A percentile compares a stretch with the other conserved stretches of the same genome.
Evolutionary conservation across 331 rosid genomes (phyloP).

Genomic region (Phaseolus coccineus): DNA sequence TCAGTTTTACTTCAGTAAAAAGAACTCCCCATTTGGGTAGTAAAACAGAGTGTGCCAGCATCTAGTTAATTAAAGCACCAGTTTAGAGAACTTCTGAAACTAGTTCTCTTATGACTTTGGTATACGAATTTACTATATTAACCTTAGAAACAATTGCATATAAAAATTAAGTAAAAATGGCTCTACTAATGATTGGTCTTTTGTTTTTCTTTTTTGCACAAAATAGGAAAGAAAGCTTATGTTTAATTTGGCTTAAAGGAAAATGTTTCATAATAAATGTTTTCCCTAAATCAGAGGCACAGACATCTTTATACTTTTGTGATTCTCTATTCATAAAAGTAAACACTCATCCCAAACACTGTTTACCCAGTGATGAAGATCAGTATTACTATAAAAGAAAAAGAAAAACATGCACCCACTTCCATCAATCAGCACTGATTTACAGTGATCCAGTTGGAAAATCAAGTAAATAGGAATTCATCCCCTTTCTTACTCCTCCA

Average conservation of each 20-base stretch:
- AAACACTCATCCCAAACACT: not conserved
- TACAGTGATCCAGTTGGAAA: not conserved
- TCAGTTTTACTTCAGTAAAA: constrained; percentile 22
- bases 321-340: not conserved
- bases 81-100: constrained; percentile 19
- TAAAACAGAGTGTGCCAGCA: constrained; percentile 1
- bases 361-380: not conserved
- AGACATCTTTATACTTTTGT: not conserved
- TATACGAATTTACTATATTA: constrained; percentile 25
- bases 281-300: constrained; percentile 7
- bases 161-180: not conserved
- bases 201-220: not conserved
- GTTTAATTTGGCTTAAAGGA: constrained; percentile 4
- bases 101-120: constrained; percentile 15
- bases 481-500: not conserved
- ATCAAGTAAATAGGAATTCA: constrained; percentile 8
- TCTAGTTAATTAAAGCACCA: constrained; percentile 7
- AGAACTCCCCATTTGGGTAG: not conserved
- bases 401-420: not conserved
- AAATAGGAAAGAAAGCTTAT: constrained; percentile 22
- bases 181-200: not conserved
- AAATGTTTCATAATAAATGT: not conserved
- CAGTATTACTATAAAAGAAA: not conserved
- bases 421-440: not conserved
- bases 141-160: not conserved